Evolutionary conservation across 768 basidiomycete genomes (phyloP), one percentile per base, ranked within the genome.

Genomic region (Pisolithus orientalis): DNA sequence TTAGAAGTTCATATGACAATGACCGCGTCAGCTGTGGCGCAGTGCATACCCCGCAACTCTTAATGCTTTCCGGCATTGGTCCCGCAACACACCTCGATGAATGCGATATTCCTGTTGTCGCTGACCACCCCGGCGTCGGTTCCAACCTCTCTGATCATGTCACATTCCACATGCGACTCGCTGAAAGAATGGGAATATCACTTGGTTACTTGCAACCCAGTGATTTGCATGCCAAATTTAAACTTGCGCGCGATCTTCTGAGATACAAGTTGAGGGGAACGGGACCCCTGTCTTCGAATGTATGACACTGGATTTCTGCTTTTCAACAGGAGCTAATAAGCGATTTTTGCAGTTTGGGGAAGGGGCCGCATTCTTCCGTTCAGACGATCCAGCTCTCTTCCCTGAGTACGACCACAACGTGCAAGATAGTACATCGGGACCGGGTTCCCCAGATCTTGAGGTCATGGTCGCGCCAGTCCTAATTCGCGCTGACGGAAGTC

Each of bases 31-130:
- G 84, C 10, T 82, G 77, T 27, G 83, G 83, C 0, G 76, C 84
- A 3, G 64, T 87, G 9, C 82, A 87, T 57, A 77, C 82, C 6
- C 85, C 85, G 4, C 68, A 86, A 72, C 77, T 87, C 49, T 73
- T 88, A 14, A 76, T 86, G 75, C 73, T 88, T 16, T 88, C 86
- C 14, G 91, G 91, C 9, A 70, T 94, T 44, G 91, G 90, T 3
- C 86, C 88, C 32, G 73, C 75, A 2, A 71, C 71, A 1, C 74
- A 86, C 11, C 73, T 92, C 37, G 57, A 70, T 9, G 63, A 71
- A 34, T 69, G 82, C 51, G 66, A 67, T 6, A 83, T 94, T 21
- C 71, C 78, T 1, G 67, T 83, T 29, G 69, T 84, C 17, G 61
- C 79, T 5, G 80, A 90, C 58, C 76, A 86, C 1, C 84, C 86